Percentiles rank a stretch among this genome's conserved stretches.
Evolutionary conservation across 441 rosid genomes (phyloP).

Genomic region (Gossypium davidsonii): DNA sequence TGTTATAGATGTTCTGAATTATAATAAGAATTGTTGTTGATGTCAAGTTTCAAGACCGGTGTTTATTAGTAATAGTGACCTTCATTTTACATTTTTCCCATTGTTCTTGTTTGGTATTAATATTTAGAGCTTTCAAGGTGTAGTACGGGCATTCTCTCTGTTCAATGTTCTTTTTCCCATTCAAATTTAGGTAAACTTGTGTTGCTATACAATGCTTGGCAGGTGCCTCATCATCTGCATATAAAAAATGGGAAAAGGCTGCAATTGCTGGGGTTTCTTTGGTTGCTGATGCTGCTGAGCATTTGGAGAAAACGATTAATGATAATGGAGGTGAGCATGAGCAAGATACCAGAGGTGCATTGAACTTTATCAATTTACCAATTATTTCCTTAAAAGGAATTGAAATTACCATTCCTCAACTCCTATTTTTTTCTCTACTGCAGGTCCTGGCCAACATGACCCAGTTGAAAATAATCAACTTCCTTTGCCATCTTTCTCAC

Average conservation of each 20-base stretch:
- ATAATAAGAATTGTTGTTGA: neutral
- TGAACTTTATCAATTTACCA: slow-evolving; percentile 16
- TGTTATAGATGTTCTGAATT: neutral
- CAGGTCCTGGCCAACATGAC: slow-evolving; percentile 40
- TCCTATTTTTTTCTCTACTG: slow-evolving; percentile 18
- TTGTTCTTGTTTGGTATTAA: neutral
- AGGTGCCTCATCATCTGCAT: slow-evolving; percentile 58
- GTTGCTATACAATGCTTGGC: slow-evolving; percentile 16
- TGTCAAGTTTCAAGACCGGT: neutral
- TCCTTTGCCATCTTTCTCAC: slow-evolving; percentile 38
- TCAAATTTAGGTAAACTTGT: neutral
- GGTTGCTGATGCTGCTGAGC: slow-evolving; percentile 99
- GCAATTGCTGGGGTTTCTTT: slow-evolving; percentile 97
- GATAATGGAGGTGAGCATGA: slow-evolving; percentile 46
- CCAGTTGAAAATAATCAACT: slow-evolving; percentile 36
- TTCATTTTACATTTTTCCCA: neutral
- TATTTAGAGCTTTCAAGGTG: neutral
- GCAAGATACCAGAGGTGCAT: slow-evolving; percentile 33
- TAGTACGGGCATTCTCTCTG: neutral
- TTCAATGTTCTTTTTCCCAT: neutral
- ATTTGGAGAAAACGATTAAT: slow-evolving; percentile 62
- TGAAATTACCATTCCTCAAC: slow-evolving; percentile 16
- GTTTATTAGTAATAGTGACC: neutral
- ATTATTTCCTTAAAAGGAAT: slow-evolving; percentile 17
- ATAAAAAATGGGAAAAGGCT: slow-evolving; percentile 93